Evolutionary conservation across 208 protist species (phyloP), one percentile per base, ranked within the genome.

Genomic region (Novymonas esmeraldas): DNA sequence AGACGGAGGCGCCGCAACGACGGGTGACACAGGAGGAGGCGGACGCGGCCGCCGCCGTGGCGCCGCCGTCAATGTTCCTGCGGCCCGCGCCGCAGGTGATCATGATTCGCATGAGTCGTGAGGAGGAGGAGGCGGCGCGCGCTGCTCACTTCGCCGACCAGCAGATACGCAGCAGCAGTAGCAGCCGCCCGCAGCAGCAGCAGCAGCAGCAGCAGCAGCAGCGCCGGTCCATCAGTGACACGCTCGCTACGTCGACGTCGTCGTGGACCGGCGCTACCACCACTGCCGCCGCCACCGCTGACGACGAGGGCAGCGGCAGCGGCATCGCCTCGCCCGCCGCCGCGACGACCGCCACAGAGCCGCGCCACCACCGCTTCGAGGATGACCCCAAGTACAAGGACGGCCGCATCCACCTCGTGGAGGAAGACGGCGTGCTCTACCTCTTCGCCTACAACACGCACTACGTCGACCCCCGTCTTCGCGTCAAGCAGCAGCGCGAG

Each of bases 381-480:
- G 51, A 58, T 9, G 72, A 80, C n/a, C 45, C 61, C 14, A 38
- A 50, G n/a, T 85, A 85, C 72, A 72, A 76, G 46, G 82, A 89
- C 52, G 80, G 82, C 33, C 70, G 74, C n/a, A 61, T 92, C 1
- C 80, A 92, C 57, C 63, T 92, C 2, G 79, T 89, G 22, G 85
- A 85, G 65, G 73, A 87, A 34, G 76, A 84, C 31, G 85, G 80
- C 3, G 74, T 82, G 34, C 58, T 92, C 26, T 89, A 87, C 78
- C 54, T 87, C 45, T 87, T 88, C 42, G 82, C 82, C n/a, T 82
- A 82, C 65, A 85, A 84, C 41, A 66, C 51, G 6, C 51, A 59
- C 16, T 73, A 82, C 63, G 51, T 73, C 18, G 51, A 71, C 22
- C 62, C 49, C 22, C 62, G 46, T 33, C 18, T 44, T 24, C 44